A percentile compares a stretch with the other conserved stretches of the same genome.
Evolutionary conservation across 2,329 filamentous ascomycete genomes (phyloP).

Genomic region (Ophiostoma fasciatum): DNA sequence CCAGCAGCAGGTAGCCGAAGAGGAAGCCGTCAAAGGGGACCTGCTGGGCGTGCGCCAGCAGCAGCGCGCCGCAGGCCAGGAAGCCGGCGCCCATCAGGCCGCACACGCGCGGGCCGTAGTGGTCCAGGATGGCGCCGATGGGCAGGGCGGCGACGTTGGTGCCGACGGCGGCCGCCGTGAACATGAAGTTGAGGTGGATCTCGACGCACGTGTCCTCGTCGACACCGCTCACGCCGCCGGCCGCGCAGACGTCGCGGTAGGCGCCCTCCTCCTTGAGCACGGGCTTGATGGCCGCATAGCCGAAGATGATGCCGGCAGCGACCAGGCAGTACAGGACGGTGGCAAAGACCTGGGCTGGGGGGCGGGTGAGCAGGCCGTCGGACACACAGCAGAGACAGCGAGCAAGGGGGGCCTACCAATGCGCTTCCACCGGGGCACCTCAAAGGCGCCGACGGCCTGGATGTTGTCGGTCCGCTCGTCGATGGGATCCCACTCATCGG

Average conservation of each 20-base stretch:
- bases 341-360: slow-evolving; percentile 23
- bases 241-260: slow-evolving; percentile 47
- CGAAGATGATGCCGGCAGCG: slow-evolving; percentile 67
- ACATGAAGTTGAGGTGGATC: slow-evolving; percentile 73
- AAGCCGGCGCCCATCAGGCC: slow-evolving; percentile 57
- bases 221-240: slow-evolving; percentile 11
- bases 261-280: slow-evolving; percentile 60
- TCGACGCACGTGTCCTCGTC: slow-evolving; percentile 32
- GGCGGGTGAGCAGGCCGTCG: not conserved
- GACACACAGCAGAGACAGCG: not conserved
- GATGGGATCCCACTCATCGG: slow-evolving; percentile 34
- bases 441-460: slow-evolving; percentile 36
- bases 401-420: slow-evolving; percentile 24
- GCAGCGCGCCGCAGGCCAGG: slow-evolving; percentile 51
- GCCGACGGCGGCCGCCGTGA: slow-evolving; percentile 74
- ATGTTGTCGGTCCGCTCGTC: slow-evolving; percentile 24
- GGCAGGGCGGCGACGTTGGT: slow-evolving; percentile 80
- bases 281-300: slow-evolving; percentile 73
- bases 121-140: slow-evolving; percentile 72
- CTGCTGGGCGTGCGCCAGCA: slow-evolving; percentile 53
- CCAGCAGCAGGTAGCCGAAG: slow-evolving; percentile 59
- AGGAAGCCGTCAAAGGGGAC: slow-evolving; percentile 62
- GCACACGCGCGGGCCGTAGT: slow-evolving; percentile 63
- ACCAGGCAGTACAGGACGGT: slow-evolving; percentile 31
- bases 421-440: slow-evolving; percentile 39